Percentiles rank a stretch among this genome's conserved stretches.
Conservation (phyloP, 768 basidiomycete genomes). For the Naganishia kalamii region DNA sequence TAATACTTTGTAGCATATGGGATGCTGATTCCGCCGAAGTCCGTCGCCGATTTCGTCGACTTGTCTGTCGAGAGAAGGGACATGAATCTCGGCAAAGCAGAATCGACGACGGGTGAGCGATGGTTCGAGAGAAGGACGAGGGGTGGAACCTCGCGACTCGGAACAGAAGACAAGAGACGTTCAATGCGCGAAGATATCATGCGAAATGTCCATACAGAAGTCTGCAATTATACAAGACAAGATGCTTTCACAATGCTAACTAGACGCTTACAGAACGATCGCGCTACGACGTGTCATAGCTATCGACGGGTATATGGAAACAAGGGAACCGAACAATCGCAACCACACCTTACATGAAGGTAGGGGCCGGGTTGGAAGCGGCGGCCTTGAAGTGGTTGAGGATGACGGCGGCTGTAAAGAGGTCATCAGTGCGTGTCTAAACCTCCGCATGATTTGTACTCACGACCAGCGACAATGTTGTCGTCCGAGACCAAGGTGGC, state of each 20-base stretch:
- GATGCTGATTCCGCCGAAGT: too few relatives aligned
- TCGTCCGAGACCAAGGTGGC: slow-evolving; percentile 48
- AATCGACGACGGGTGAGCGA: too few relatives aligned
- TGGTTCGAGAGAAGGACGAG: too few relatives aligned
- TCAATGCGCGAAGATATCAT: too few relatives aligned
- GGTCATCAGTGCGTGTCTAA: slow-evolving; percentile 26
- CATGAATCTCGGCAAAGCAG: too few relatives aligned
- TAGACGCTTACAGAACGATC: neutral
- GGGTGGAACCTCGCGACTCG: too few relatives aligned
- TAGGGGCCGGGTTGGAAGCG: slow-evolving; percentile 36
- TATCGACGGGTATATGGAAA: neutral
- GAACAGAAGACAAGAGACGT: too few relatives aligned
- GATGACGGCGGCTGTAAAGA: neutral
- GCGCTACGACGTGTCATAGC: too few relatives aligned
- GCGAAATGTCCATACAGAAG: too few relatives aligned
- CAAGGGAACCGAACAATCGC: neutral
- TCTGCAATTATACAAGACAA: neutral
- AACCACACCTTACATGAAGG: slow-evolving; percentile 5
- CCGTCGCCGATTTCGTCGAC: too few relatives aligned
- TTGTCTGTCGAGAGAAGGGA: too few relatives aligned
- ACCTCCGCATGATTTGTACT: slow-evolving; percentile 45
- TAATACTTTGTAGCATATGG: too few relatives aligned
- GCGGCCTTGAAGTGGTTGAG: slow-evolving; percentile 33
- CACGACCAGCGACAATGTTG: slow-evolving; percentile 56
- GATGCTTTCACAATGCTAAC: neutral